These are phyloP conservation scores for Tremellales sp. DNA, from an alignment of 1,284 basidiomycete genomes.

Conservation along the genomic window DNA sequence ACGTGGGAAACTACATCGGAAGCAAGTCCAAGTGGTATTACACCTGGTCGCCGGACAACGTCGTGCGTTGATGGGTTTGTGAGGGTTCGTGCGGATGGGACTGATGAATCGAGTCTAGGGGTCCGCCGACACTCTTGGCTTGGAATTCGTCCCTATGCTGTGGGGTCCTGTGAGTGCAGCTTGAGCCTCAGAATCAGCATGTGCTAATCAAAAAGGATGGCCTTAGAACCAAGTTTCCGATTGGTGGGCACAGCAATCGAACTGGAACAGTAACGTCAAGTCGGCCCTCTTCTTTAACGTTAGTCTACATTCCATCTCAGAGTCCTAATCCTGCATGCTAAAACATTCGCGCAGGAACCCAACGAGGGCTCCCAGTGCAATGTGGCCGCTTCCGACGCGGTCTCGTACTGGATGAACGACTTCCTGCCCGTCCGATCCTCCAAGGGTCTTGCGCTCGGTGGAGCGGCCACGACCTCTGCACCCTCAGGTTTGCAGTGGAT, in stretches of 20 bases:
- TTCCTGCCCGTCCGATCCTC: slow-evolving; percentile 57
- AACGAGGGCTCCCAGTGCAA: slow-evolving; percentile 62
- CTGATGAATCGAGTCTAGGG: slow-evolving; percentile 12
- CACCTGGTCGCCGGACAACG: slow-evolving; percentile 43
- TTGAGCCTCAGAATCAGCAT: too few species aligned
- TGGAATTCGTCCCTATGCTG: slow-evolving; percentile 62
- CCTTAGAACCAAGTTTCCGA: slow-evolving; percentile 36
- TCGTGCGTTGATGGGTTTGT: slow-evolving; percentile 9
- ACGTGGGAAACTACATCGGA: slow-evolving; percentile 52
- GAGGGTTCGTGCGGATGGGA: neutral
- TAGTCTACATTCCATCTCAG: slow-evolving; percentile 2
- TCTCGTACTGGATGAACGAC: slow-evolving; percentile 59
- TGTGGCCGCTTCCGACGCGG: slow-evolving; percentile 55
- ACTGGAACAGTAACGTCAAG: slow-evolving; percentile 54
- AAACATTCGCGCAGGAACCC: slow-evolving; percentile 45
- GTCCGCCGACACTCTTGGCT: slow-evolving; percentile 51
- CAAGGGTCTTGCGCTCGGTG: slow-evolving; percentile 58
- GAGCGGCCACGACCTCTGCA: slow-evolving; percentile 65
- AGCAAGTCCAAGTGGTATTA: slow-evolving; percentile 40
- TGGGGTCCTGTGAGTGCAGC: slow-evolving; percentile 58
- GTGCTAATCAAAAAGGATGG: too few species aligned
- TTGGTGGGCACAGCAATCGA: slow-evolving; percentile 29
- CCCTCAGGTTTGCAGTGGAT: slow-evolving; percentile 62
- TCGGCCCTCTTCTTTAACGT: slow-evolving; percentile 64
- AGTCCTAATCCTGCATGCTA: neutral